Evolutionary conservation across 768 basidiomycete species (phyloP), one percentile per base, ranked within the genome.

Genomic region (Dacryopinax primogenitus): DNA sequence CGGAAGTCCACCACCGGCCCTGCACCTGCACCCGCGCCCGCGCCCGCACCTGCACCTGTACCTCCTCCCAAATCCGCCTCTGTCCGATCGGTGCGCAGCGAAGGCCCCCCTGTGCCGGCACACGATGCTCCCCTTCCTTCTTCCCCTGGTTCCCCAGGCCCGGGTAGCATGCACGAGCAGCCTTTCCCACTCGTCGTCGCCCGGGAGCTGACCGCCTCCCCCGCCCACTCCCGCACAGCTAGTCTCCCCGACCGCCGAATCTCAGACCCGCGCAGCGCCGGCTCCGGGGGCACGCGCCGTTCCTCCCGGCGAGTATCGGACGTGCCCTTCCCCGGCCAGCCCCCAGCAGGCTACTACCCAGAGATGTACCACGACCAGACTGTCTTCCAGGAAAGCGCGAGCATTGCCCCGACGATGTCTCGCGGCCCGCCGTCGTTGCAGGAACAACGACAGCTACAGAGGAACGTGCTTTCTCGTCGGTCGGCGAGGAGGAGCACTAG

Each of bases 351-450:
- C 23, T 3, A 6, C 4, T 58, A 32, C 26, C 51, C 51, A 13
- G 51, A 13, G 51, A 58, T 58, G 51, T 58, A 58, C 30, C 51
- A 58, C 51, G 51, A 58, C 51, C 51, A 58, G 30, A 58, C 51
- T 30, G 51, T 58, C 30, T 58, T 58, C 51, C 51, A 30, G 26
- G 51, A 58, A 30, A 30, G 51, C 3, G 26, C 51, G 3, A 28
- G 13, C 30, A 58, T 58, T 18, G 51, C 51, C 9, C 51, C 51
- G 51, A 58, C 51, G 9, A 58, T 30, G 51, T 13, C 11, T 23
- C 23, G 51, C 26, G 51, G 51, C 26, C 26, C 51, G 51, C 51
- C 51, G 26, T 28, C 26, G 26, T 15, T 58, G 13, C 51, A 58
- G 2, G 51, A 58, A 18, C 51, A 58, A 30, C 3, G 51, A 6